A percentile compares a stretch with the other conserved stretches of the same genome.
Conservation (phyloP, 164 flowering plant genomes). For the Sedum album region DNA sequence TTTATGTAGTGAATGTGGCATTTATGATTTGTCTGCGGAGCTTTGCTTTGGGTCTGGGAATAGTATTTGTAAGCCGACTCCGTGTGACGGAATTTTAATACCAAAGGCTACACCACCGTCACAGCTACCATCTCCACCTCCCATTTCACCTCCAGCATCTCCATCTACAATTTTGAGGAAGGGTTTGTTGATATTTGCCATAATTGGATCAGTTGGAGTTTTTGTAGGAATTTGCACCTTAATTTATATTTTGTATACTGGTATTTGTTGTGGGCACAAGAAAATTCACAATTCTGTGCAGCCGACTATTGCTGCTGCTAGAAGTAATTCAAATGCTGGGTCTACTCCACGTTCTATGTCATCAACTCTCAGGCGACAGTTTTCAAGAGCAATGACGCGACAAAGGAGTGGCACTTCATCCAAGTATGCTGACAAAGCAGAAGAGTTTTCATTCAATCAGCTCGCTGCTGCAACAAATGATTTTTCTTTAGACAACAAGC, state of each 20-base stretch:
- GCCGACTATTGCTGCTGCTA: conserved; percentile 52
- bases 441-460: conserved; percentile 62
- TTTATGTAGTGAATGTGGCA: conserved; percentile 40
- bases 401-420: conserved; percentile 95
- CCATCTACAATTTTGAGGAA: conserved; percentile 20
- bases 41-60: conserved; percentile 56
- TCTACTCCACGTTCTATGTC: conserved; percentile 39
- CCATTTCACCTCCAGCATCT: conserved; percentile 14
- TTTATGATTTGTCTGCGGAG: conserved; percentile 31
- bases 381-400: conserved; percentile 65
- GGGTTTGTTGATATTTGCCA: conserved; percentile 60
- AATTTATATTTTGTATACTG: conserved; percentile 66
- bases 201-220: conserved; percentile 74
- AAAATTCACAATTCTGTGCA: conserved; percentile 89
- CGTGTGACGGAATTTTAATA: conserved; percentile 17
- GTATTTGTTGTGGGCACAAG: conserved; percentile 65
- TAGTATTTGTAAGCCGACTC: conserved; percentile 35
- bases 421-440: conserved; percentile 64
- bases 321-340: conserved; percentile 26
- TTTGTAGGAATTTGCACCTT: conserved; percentile 50
- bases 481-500: conserved; percentile 66
- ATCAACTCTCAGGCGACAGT: conserved; percentile 62
- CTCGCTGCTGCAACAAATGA: conserved; percentile 62
- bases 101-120: conserved; percentile 12
- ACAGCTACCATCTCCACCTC: too few relatives aligned